phyloP scores from a whole-genome alignment of 78 protist genomes.

The Polysphondylium violaceum region DNA sequence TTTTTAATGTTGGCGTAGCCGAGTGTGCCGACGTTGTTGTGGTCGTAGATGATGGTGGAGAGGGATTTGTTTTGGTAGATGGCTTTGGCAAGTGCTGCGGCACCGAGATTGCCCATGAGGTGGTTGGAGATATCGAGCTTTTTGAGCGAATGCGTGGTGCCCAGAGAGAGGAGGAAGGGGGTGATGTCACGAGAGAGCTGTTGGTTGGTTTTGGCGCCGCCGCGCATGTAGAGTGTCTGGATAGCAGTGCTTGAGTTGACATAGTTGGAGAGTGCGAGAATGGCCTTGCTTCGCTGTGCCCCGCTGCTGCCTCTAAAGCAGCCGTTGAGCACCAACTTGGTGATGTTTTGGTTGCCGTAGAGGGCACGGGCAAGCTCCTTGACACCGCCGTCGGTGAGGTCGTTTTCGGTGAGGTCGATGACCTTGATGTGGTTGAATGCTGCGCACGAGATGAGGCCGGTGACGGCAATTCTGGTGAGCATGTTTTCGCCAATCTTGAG shows the following conservation, averaged over 20 bases:
- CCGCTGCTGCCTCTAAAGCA: constrained; percentile 48
- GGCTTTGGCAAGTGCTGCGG: constrained; percentile 33
- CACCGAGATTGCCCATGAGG: constrained; percentile 27
- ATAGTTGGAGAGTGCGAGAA: constrained; percentile 33
- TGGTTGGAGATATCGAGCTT: constrained; percentile 43
- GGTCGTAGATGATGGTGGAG: neutral
- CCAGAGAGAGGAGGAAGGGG: constrained; percentile 45
- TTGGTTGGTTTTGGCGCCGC: constrained; percentile 47
- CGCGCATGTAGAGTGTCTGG: constrained; percentile 32
- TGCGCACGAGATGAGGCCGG: neutral
- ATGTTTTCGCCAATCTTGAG: constrained; percentile 22
- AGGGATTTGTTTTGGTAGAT: constrained; percentile 35
- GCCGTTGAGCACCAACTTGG: constrained; percentile 6
- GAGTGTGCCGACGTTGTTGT: constrained; percentile 41
- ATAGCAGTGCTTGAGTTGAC: constrained; percentile 34
- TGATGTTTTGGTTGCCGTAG: constrained; percentile 22
- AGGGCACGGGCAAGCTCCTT: constrained; percentile 52
- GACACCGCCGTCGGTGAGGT: constrained; percentile 58
- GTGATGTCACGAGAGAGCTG: constrained; percentile 36
- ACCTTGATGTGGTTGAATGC: constrained; percentile 30
- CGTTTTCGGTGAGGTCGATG: constrained; percentile 38
- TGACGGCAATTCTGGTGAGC: constrained; percentile 1
- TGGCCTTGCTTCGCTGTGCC: constrained; percentile 46
- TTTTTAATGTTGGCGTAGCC: constrained; percentile 60
- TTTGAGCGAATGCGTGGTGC: constrained; percentile 21